phyloP scores from a whole-genome alignment of 495 filamentous ascomycete genomes.

The Chaetomium fimeti region DNA sequence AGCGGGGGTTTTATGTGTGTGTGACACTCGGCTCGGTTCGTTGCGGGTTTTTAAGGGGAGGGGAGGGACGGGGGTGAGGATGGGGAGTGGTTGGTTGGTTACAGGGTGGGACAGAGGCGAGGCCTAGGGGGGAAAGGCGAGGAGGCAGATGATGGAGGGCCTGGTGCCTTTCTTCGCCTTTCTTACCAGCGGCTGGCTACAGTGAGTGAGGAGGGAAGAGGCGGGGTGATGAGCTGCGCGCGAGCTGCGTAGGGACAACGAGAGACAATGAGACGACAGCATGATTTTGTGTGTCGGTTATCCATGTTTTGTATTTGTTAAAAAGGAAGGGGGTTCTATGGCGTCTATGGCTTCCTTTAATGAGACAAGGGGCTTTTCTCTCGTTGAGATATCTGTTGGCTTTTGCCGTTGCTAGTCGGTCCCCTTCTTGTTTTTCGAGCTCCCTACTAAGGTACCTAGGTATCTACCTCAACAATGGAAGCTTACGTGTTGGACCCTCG shows the following conservation, averaged over 20 bases:
- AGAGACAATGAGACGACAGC: conserved; percentile 1
- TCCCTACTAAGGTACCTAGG: background rate
- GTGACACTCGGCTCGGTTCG: too few species aligned
- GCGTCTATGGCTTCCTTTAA: conserved; percentile 22
- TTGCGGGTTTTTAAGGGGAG: too few species aligned
- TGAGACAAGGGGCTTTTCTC: background rate
- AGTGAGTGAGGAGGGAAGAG: background rate
- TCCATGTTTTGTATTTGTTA: conserved; percentile 15
- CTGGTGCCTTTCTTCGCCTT: background rate
- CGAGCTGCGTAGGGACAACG: background rate
- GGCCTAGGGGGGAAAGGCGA: background rate
- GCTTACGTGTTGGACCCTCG: too few species aligned
- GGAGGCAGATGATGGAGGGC: background rate
- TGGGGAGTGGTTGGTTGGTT: background rate
- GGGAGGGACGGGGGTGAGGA: background rate
- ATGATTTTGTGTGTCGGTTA: conserved; percentile 16
- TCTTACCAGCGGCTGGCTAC: background rate
- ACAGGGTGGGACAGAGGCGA: background rate
- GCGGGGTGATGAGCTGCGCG: background rate
- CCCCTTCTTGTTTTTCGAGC: background rate
- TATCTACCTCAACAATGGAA: too few species aligned
- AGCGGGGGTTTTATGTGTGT: too few species aligned
- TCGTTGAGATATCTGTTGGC: background rate
- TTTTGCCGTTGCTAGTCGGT: background rate
- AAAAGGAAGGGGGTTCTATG: conserved; percentile 17